phyloP scores from a whole-genome alignment of 2,329 filamentous ascomycete genomes.

The Colletotrichum aenigma region DNA sequence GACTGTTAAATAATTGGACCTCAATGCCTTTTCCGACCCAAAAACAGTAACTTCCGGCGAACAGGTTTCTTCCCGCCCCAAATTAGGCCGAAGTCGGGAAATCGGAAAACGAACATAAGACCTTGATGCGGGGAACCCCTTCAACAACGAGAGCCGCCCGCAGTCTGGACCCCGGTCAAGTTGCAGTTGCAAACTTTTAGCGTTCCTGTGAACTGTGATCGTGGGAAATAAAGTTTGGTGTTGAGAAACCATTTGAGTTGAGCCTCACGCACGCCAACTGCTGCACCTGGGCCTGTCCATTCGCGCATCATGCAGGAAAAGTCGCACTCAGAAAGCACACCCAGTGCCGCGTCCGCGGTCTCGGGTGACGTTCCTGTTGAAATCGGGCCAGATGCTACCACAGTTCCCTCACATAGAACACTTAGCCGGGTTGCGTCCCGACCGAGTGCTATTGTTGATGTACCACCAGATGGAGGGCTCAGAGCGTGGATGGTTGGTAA shows the following conservation, averaged over 20 bases:
- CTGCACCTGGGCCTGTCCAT: neutral
- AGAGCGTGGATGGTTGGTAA: constrained; percentile 51
- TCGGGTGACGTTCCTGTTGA: neutral
- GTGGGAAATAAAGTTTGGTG: neutral
- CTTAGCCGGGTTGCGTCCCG: constrained; percentile 44
- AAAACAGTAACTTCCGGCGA: neutral
- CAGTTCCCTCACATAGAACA: neutral
- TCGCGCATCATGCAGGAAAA: neutral
- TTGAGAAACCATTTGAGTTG: neutral
- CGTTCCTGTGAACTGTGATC: neutral
- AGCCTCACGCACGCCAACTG: neutral
- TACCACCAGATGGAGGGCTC: constrained; percentile 55
- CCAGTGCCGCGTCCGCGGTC: neutral
- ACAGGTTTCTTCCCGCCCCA: neutral
- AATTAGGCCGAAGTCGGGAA: neutral
- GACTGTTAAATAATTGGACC: neutral
- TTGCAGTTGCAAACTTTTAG: neutral
- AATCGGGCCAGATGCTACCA: neutral
- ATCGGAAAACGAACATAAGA: neutral
- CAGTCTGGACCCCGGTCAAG: neutral
- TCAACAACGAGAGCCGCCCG: neutral
- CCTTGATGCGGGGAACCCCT: neutral
- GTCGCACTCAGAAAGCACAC: neutral
- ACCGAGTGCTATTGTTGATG: constrained; percentile 44
- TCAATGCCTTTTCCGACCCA: neutral